Evolutionary conservation across 768 basidiomycete species (phyloP), one percentile per base, ranked within the genome.

Genomic region (Panaeolus papilionaceus): DNA sequence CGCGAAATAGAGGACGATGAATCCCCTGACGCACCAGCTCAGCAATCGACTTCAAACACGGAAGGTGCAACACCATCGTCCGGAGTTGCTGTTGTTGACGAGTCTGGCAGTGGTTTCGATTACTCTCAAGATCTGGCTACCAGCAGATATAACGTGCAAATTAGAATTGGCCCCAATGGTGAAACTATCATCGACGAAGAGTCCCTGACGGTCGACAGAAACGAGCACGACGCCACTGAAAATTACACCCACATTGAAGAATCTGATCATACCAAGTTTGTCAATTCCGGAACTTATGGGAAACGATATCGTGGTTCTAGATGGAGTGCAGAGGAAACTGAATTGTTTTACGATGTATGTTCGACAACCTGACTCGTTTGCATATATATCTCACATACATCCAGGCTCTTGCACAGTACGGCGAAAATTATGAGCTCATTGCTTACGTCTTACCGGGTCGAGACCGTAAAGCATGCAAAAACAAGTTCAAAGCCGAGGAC

Each of bases 401-500:
- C n/a, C 72, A 96, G 95, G 94, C 93, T n/a, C 80, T 96, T 38
- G 85, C 89, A 3, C 94, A 95, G 75, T 95, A 94, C 71, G 94
- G 94, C 38, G 93, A 95, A 76, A 95, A 96, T 72, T 97, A 96
- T 73, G 95, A 96, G 75, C 85, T 96, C 47, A 95, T 97, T 68
- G 92, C 95, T 2, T 90, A 89, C 71, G 84, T 95, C 12, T 84
- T 97, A 20, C 93, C 94, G 44, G 90, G 91, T 18, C 90, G 95
- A 16, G 92, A 94, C 73, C 85, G 95, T 20, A 94, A 92, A 74
- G 90, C 95, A 33, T 95, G 96, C 77, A 95, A 94, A 79, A 92
- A 93, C 77, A 97, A 97, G 75, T 97, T 95, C 82, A 96, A 94
- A 73, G 85, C 89, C 0, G 96, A 97, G 76, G 95, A 96, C 75